A percentile compares a stretch with the other conserved stretches of the same genome.
Conservation (phyloP, 345 rosid species). For the Brassica rapa region DNA sequence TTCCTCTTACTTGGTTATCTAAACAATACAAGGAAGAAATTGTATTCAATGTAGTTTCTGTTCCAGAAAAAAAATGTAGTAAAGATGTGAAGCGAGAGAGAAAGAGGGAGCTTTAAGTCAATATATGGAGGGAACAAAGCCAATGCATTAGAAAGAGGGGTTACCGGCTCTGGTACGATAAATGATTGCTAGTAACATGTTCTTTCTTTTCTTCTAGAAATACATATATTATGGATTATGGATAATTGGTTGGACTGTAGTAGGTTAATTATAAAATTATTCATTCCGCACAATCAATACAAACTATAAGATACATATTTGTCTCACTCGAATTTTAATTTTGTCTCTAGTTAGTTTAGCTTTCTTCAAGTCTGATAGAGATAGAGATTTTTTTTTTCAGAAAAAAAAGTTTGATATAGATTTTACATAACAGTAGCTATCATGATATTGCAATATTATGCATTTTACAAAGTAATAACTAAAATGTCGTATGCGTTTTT, state of each 20-base stretch:
- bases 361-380: too few species aligned
- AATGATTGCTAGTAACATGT: conserved; percentile 33
- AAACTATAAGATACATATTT: too few species aligned
- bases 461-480: neutral
- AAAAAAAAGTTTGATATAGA: too few species aligned
- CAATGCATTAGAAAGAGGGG: conserved; percentile 18
- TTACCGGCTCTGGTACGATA: conserved; percentile 22
- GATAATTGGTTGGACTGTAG: too few species aligned
- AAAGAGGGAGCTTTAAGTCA: conserved; percentile 20
- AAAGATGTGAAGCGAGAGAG: conserved; percentile 25
- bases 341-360: too few species aligned
- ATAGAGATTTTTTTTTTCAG: too few species aligned
- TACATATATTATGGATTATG: neutral
- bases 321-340: too few species aligned
- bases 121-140: conserved; percentile 36
- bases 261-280: too few species aligned
- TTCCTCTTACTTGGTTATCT: neutral
- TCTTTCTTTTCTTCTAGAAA: conserved; percentile 19
- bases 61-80: conserved; percentile 1
- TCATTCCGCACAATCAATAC: too few species aligned
- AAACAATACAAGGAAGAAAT: neutral
- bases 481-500: neutral
- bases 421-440: neutral
- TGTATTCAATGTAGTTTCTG: conserved; percentile 1
- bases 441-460: neutral